Evolutionary conservation across 306 rosid genomes (phyloP).

Genomic region (Vicia faba): DNA sequence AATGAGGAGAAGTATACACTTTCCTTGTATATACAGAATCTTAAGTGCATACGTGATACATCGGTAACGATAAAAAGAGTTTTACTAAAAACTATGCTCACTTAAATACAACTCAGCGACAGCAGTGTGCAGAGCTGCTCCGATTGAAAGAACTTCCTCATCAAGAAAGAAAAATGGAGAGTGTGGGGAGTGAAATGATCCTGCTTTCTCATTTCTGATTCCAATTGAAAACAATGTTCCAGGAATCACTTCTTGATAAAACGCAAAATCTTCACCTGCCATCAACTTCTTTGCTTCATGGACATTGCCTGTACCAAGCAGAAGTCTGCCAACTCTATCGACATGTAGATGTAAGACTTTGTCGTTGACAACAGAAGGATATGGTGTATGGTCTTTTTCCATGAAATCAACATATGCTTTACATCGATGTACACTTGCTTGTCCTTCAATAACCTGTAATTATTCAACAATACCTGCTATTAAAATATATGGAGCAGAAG

Average conservation of each 20-base stretch:
- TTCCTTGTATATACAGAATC: background rate
- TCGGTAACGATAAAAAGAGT: background rate
- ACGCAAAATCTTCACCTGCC: constrained; percentile 81
- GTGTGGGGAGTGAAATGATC: constrained; percentile 67
- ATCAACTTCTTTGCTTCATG: constrained; percentile 44
- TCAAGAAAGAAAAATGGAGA: constrained; percentile 77
- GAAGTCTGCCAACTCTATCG: constrained; percentile 55
- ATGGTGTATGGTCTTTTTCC: constrained; percentile 28
- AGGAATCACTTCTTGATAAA: constrained; percentile 60
- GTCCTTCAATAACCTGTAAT: constrained; percentile 67
- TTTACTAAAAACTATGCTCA: constrained; percentile 29
- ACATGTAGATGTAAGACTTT: constrained; percentile 60
- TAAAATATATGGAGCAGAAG: too few species aligned
- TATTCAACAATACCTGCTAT: background rate
- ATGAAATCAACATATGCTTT: constrained; percentile 49
- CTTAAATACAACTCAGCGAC: constrained; percentile 59
- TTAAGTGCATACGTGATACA: background rate
- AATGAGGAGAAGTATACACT: background rate
- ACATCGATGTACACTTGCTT: constrained; percentile 70
- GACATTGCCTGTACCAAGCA: constrained; percentile 66
- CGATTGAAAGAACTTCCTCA: constrained; percentile 66
- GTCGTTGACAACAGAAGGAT: constrained; percentile 47
- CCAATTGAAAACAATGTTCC: constrained; percentile 56
- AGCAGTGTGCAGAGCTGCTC: constrained; percentile 63
- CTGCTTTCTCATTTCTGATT: constrained; percentile 65